Base-by-base conservation (phyloP, 805 yeast genomes). In the Lachancea meyersii region DNA sequence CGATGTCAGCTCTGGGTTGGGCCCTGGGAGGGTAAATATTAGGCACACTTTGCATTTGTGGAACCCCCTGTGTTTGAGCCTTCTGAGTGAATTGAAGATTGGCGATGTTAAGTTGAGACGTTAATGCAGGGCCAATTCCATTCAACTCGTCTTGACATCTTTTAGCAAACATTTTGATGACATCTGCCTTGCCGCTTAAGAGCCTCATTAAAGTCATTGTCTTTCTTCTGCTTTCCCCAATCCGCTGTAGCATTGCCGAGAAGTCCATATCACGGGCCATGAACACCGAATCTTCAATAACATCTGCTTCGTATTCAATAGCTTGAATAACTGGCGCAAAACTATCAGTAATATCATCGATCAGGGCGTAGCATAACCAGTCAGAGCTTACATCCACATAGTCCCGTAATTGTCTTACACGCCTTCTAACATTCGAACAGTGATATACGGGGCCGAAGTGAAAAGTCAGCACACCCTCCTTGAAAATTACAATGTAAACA, bases 181-280 rank as follows among this genome's bases (percentile, higher is more conserved):
- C 97, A 62, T 91, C 97, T 0, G 97, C 97, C 61, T 91, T 91
- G 49, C 96, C 96, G 31, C 91, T 80, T 39, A 91, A 71, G 49
- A 91, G 69, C 55, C 97, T 75, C 85, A 89, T 80, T 57, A 91
- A 65, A 1, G 95, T 82, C 97, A 91, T 91, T 26, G 89, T 94
- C 58, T 83, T 85, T 50, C 91, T 75, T 63, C 97, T 77, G 9
- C 95, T 79, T 60, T 86, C 89, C 46, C 96, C 96, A 52, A 91
- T 87, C 50, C 82, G 74, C 51, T 78, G 75, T 52, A 91, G 68
- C 89, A 91, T 86, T 19, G 68, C 67, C 43, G 86, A 74, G 53
- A 85, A 83, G 56, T 87, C 94, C 46, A 75, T 68, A 51, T 81
- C 84, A 45, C 87, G 70, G 0, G 88, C 80, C 44, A 82, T 75